Conservation (phyloP, 495 filamentous ascomycete genomes). For the Amniculicola lignicola region DNA sequence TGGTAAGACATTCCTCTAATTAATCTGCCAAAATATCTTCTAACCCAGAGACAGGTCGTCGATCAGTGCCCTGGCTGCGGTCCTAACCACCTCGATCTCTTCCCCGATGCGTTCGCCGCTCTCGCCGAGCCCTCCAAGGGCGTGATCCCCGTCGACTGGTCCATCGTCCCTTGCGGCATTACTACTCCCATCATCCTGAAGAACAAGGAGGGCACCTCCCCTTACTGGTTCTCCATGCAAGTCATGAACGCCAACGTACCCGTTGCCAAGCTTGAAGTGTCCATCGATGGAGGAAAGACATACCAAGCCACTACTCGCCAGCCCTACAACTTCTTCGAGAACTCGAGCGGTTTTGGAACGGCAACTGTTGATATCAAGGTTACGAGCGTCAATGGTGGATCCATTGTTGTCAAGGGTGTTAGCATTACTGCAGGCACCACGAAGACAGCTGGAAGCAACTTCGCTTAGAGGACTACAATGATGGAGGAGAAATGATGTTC, state of each 20-base stretch:
- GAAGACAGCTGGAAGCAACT: slow-evolving; percentile 27
- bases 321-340: slow-evolving; percentile 62
- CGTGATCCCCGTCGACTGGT: slow-evolving; percentile 55
- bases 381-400: slow-evolving; percentile 49
- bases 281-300: slow-evolving; percentile 53
- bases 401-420: slow-evolving; percentile 35
- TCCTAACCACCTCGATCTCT: slow-evolving; percentile 58
- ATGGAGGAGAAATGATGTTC: neutral
- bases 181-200: slow-evolving; percentile 51
- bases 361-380: slow-evolving; percentile 53
- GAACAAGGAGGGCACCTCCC: slow-evolving; percentile 56
- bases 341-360: slow-evolving; percentile 51
- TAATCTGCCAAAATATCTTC: neutral
- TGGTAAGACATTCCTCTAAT: slow-evolving; percentile 45
- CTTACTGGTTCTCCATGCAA: slow-evolving; percentile 55
- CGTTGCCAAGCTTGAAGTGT: slow-evolving; percentile 54
- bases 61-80: slow-evolving; percentile 60
- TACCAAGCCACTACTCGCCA: slow-evolving; percentile 52
- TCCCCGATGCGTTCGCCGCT: slow-evolving; percentile 52
- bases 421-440: slow-evolving; percentile 1
- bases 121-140: slow-evolving; percentile 49
- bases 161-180: slow-evolving; percentile 51
- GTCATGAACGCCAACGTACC: slow-evolving; percentile 56
- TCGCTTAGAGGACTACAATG: neutral
- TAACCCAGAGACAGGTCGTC: slow-evolving; percentile 47